A percentile compares a stretch with the other conserved stretches of the same genome.
phyloP scores from a whole-genome alignment of 139 green algal genomes.

The Zygnema cylindricum region DNA sequence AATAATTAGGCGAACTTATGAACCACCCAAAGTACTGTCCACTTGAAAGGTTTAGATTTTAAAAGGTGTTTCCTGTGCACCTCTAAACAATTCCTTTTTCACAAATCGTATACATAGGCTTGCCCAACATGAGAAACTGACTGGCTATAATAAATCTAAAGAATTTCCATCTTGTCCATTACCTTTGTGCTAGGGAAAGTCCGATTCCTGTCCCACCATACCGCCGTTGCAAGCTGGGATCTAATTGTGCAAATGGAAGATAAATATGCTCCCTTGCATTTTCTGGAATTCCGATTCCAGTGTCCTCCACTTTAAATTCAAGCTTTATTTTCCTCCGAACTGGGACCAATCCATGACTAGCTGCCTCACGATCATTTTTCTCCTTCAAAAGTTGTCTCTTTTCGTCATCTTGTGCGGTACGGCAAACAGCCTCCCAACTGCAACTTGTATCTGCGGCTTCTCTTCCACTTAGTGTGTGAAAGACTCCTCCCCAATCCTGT shows the following conservation, averaged over 20 bases:
- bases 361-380: neutral
- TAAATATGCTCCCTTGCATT: slow-evolving; percentile 10
- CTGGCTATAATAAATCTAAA: too few species aligned
- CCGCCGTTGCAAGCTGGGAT: neutral
- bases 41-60: too few species aligned
- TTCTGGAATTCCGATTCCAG: slow-evolving; percentile 17
- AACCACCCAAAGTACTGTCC: too few species aligned
- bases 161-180: too few species aligned
- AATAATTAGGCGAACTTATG: too few species aligned
- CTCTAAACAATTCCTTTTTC: too few species aligned
- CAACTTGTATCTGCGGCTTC: slow-evolving; percentile 31
- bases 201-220: neutral
- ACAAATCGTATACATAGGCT: too few species aligned
- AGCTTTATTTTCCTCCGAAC: slow-evolving; percentile 10
- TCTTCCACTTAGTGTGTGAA: slow-evolving; percentile 33
- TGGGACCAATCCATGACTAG: neutral
- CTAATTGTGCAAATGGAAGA: slow-evolving; percentile 1
- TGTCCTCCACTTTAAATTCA: slow-evolving; percentile 44
- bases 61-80: too few species aligned
- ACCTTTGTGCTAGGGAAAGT: neutral
- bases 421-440: slow-evolving; percentile 33
- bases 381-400: neutral
- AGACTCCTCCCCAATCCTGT: slow-evolving; percentile 18
- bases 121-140: too few species aligned
- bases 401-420: neutral